Evolutionary conservation across 2,329 filamentous ascomycete species (phyloP), one percentile per base, ranked within the genome.

Genomic region (Trichophaea hybrida): DNA sequence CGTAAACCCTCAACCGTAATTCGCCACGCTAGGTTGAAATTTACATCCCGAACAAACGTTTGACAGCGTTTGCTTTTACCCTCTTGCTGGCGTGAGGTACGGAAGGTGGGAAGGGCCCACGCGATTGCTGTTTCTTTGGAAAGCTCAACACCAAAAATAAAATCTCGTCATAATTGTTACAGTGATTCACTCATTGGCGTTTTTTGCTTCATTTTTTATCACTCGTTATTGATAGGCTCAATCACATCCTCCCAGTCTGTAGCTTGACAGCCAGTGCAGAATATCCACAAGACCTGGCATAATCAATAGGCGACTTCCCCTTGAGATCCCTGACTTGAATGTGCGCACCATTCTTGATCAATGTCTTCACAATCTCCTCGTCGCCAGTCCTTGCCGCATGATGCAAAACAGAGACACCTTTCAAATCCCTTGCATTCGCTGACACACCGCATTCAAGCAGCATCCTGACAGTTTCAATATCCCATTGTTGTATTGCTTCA

Each of bases 381-480:
- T 60, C 7, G n/a, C 54, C 53, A 17, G 44, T 24, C 4, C n/a
- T 33, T 35, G 37, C 43, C 10, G 58, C 58, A 17, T 43, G 34
- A 33, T 60, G 53, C 43, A 60, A 49, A 31, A 24, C 53, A 4
- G 58, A 57, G 17, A 57, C 35, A 1, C 53, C 58, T 13, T 52
- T 34, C 38, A 12, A 32, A 35, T 60, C 37, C 17, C n/a, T 6
- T 13, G 3, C 53, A n/a, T 46, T 17, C 8, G 53, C 32, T 15
- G 46, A 24, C 8, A 55, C 58, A 15, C 58, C 58, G 13, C 43
- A 2, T 17, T 1, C 31, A 12, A 60, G 46, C 24, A 57, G 53
- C 10, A 56, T 10, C 12, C 32, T 17, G 10, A 34, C 13, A 12
- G 15, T 38, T n/a, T 17, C 35, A 33, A 37, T n/a, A 15, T 57